These are phyloP conservation scores for Cymodocea nodosa DNA, from an alignment of 116 monocot species.

Conservation along the genomic window DNA sequence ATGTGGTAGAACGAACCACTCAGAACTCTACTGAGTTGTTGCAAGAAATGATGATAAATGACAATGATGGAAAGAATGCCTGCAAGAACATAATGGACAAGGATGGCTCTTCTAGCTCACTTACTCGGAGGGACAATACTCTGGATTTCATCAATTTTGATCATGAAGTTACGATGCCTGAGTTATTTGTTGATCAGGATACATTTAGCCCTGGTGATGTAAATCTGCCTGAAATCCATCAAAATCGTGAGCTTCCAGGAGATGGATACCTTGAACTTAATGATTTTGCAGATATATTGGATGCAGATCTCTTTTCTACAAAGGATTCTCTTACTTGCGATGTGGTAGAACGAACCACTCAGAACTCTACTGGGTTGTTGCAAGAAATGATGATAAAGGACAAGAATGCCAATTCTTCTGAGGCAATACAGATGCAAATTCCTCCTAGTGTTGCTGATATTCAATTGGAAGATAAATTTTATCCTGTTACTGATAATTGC, in stretches of 20 bases:
- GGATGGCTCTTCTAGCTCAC: not conserved
- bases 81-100: not conserved
- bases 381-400: not conserved
- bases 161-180: not conserved
- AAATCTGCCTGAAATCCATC: not conserved
- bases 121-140: not conserved
- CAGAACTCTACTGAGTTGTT: not conserved
- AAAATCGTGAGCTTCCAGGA: slow-evolving; percentile 2
- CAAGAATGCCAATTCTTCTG: not conserved
- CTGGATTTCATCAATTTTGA: not conserved
- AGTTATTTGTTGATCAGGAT: not conserved
- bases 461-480: not conserved
- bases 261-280: slow-evolving; percentile 16
- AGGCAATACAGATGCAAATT: not conserved
- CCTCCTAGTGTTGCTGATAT: not conserved
- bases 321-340: not conserved
- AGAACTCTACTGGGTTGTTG: not conserved
- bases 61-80: not conserved
- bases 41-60: too few species aligned
- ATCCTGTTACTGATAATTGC: slow-evolving; percentile 4
- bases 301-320: not conserved
- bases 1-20: not conserved
- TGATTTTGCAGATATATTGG: slow-evolving; percentile 7
- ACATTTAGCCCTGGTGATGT: not conserved
- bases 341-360: not conserved